Percentiles rank a stretch among this genome's conserved stretches.
These are phyloP conservation scores for Pueraria montana DNA, from an alignment of 306 rosid species.

Conservation along the genomic window DNA sequence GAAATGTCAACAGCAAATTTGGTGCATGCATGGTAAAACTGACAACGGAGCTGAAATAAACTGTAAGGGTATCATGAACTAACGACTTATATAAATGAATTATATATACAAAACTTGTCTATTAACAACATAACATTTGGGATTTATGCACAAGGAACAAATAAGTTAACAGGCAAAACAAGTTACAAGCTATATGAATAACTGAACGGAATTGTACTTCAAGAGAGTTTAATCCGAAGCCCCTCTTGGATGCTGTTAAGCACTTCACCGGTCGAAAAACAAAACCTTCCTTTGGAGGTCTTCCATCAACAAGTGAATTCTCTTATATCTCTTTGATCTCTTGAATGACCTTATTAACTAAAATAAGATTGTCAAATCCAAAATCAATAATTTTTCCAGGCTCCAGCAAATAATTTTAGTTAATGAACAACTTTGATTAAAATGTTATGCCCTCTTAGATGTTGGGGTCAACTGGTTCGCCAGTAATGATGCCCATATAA, in stretches of 20 bases:
- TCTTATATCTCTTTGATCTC: conserved; percentile 96
- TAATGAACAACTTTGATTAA: background rate
- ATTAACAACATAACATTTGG: background rate
- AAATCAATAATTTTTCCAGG: background rate
- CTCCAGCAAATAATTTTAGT: background rate
- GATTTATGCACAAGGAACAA: conserved; percentile 32
- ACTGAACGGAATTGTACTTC: conserved; percentile 38
- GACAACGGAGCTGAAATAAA: background rate
- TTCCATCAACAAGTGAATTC: conserved; percentile 85
- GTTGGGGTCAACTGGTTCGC: background rate
- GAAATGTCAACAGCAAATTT: background rate
- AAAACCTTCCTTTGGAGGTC: conserved; percentile 80
- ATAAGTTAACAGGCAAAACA: conserved; percentile 24
- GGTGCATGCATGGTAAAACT: background rate
- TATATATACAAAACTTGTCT: conserved; percentile 20
- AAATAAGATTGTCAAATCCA: conserved; percentile 24
- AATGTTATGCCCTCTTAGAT: background rate
- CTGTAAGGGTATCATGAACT: background rate
- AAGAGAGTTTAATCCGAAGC: conserved; percentile 87
- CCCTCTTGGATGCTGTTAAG: conserved; percentile 75
- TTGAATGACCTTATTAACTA: conserved; percentile 80
- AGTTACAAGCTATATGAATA: background rate
- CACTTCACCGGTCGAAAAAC: conserved; percentile 86
- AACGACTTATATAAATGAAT: background rate
- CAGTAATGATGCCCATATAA: background rate